phyloP scores from a whole-genome alignment of 2,329 filamentous ascomycete genomes.

The Fusarium sp. region DNA sequence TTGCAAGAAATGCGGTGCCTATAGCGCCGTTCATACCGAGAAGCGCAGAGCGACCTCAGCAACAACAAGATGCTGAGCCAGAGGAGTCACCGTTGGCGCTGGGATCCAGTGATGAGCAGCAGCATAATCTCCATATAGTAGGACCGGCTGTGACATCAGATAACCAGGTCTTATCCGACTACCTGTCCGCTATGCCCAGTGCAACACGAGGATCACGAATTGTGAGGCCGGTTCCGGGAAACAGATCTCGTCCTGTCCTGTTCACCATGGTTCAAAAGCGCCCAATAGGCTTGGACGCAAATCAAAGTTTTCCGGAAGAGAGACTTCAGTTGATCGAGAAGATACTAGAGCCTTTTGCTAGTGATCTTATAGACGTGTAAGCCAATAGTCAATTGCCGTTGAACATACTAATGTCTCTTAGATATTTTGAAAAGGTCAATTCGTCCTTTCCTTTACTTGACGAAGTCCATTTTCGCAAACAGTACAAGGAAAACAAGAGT shows the following conservation, averaged over 20 bases:
- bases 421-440: constrained; percentile 57
- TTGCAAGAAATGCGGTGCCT: neutral
- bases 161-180: constrained; percentile 69
- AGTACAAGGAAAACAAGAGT: constrained; percentile 57
- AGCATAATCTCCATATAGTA: constrained; percentile 64
- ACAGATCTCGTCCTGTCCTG: constrained; percentile 54
- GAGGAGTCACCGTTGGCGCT: constrained; percentile 46
- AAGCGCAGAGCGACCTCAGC: constrained; percentile 2
- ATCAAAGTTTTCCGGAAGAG: constrained; percentile 53
- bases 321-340: constrained; percentile 69
- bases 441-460: constrained; percentile 71
- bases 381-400: constrained; percentile 13
- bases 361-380: constrained; percentile 62
- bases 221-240: constrained; percentile 47
- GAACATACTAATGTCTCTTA: constrained; percentile 17
- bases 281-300: constrained; percentile 56
- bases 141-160: constrained; percentile 69
- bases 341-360: constrained; percentile 65
- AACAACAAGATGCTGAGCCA: constrained; percentile 3
- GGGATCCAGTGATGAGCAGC: constrained; percentile 51
- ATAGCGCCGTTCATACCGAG: neutral
- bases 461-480: constrained; percentile 62
- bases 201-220: constrained; percentile 46
- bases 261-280: constrained; percentile 60
- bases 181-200: constrained; percentile 56